These are phyloP conservation scores for Brachypodium distachyon DNA, from an alignment of 202 grass and related monocot species.

Conservation along the genomic window DNA sequence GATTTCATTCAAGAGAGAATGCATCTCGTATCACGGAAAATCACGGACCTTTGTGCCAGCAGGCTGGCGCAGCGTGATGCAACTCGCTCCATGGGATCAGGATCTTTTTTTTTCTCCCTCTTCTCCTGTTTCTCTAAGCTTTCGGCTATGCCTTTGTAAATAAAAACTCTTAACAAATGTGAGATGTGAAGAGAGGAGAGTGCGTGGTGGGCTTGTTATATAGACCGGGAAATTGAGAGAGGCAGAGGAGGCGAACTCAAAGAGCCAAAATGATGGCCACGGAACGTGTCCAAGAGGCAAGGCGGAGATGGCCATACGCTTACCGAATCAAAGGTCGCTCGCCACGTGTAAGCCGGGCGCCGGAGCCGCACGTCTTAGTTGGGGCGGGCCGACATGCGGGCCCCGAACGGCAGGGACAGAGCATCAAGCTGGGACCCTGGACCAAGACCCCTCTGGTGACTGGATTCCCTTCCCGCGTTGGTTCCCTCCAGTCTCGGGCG, in stretches of 20 bases:
- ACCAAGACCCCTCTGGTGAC: too few relatives aligned
- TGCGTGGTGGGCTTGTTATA: constrained; percentile 7
- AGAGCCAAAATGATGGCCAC: constrained; percentile 14
- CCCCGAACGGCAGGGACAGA: not conserved
- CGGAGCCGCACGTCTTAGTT: not conserved
- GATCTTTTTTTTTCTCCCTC: not conserved
- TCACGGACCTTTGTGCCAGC: constrained; percentile 10
- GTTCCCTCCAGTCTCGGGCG: not conserved
- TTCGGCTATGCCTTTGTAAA: not conserved
- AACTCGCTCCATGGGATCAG: constrained; percentile 17
- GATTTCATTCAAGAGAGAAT: not conserved
- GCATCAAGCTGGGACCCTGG: not conserved
- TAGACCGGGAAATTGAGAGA: not conserved
- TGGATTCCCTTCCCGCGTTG: not conserved
- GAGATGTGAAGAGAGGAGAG: not conserved
- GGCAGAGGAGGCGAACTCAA: not conserved
- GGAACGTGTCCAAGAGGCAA: constrained; percentile 12
- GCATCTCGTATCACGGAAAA: not conserved
- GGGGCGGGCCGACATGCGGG: not conserved
- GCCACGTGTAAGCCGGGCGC: not conserved
- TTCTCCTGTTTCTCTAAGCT: not conserved
- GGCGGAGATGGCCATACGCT: not conserved
- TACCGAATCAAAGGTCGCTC: not conserved
- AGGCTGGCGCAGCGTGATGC: constrained; percentile 4
- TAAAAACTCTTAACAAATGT: not conserved